A percentile compares a stretch with the other conserved stretches of the same genome.
These are phyloP conservation scores for Cercospora beticola DNA, from an alignment of 2,329 filamentous ascomycete species.

Conservation along the genomic window DNA sequence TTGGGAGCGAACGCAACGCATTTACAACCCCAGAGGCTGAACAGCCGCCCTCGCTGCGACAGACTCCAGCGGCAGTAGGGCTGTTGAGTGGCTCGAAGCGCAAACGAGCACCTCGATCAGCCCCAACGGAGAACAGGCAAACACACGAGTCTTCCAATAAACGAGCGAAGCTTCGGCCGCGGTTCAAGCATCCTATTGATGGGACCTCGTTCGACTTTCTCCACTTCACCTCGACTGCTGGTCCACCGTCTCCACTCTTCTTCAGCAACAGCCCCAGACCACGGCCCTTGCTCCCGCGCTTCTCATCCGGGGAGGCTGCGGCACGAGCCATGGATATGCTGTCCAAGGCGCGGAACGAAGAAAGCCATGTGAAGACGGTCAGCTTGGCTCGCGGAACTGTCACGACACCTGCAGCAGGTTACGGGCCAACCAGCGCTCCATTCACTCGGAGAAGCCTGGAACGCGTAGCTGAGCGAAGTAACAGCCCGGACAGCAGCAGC, in stretches of 20 bases:
- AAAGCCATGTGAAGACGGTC: slow-evolving; percentile 53
- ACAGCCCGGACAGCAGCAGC: slow-evolving; percentile 29
- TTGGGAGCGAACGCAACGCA: neutral
- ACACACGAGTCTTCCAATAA: slow-evolving; percentile 23
- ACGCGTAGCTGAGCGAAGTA: slow-evolving; percentile 31
- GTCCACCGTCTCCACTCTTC: slow-evolving; percentile 53
- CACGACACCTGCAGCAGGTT: slow-evolving; percentile 26
- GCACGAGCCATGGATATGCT: slow-evolving; percentile 53
- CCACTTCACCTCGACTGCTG: slow-evolving; percentile 13
- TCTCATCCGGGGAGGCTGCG: slow-evolving; percentile 58
- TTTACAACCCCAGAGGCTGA: slow-evolving; percentile 11
- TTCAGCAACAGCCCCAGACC: slow-evolving; percentile 50
- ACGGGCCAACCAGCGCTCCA: slow-evolving; percentile 27
- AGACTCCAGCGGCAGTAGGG: slow-evolving; percentile 9
- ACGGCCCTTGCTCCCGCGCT: slow-evolving; percentile 53
- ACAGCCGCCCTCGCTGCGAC: slow-evolving; percentile 7
- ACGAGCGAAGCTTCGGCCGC: slow-evolving; percentile 25
- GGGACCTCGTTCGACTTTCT: slow-evolving; percentile 39
- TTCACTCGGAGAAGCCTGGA: slow-evolving; percentile 42
- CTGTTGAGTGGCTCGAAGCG: slow-evolving; percentile 20
- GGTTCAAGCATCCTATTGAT: slow-evolving; percentile 26
- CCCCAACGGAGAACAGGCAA: slow-evolving; percentile 7
- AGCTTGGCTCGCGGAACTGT: slow-evolving; percentile 51
- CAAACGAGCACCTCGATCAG: slow-evolving; percentile 15
- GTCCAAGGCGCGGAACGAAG: slow-evolving; percentile 52